Conservation (phyloP, 805 yeast species). For the Pachysolen tannophilus region DNA sequence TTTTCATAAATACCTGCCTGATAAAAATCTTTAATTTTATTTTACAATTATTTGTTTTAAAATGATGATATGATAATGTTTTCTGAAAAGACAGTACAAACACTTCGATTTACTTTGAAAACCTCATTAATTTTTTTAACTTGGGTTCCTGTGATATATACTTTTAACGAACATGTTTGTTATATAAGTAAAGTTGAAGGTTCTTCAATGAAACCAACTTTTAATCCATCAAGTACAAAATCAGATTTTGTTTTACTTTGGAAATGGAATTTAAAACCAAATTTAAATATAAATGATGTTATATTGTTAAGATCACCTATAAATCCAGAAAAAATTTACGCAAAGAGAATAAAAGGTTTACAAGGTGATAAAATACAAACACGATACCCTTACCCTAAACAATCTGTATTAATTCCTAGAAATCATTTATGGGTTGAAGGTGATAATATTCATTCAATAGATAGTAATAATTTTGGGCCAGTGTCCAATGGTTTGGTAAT, state of each 20-base stretch:
- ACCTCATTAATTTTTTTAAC: conserved; percentile 33
- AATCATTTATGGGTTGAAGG: conserved; percentile 95
- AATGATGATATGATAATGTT: too few relatives aligned
- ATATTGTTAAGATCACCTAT: conserved; percentile 71
- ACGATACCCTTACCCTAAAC: conserved; percentile 59
- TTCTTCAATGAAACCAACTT: conserved; percentile 80
- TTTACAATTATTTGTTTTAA: too few relatives aligned
- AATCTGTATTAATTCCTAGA: conserved; percentile 55
- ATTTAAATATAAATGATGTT: conserved; percentile 58
- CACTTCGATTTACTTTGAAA: conserved; percentile 20
- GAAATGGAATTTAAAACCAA: conserved; percentile 48
- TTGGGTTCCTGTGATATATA: conserved; percentile 78
- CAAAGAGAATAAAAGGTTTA: conserved; percentile 72
- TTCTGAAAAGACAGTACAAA: background rate
- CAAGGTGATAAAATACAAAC: conserved; percentile 66
- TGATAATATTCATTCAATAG: conserved; percentile 78
- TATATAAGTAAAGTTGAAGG: conserved; percentile 75
- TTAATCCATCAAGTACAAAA: conserved; percentile 54
- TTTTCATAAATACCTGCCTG: too few relatives aligned
- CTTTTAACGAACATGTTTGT: conserved; percentile 60
- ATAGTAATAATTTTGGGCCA: conserved; percentile 85
- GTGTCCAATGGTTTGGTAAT: conserved; percentile 71
- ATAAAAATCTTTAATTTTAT: too few relatives aligned
- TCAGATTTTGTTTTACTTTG: conserved; percentile 62
- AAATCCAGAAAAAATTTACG: conserved; percentile 68